Percentiles rank a stretch among this genome's conserved stretches.
These are phyloP conservation scores for Chalara sp. DNA, from an alignment of 2,329 filamentous ascomycete genomes.

Conservation along the genomic window DNA sequence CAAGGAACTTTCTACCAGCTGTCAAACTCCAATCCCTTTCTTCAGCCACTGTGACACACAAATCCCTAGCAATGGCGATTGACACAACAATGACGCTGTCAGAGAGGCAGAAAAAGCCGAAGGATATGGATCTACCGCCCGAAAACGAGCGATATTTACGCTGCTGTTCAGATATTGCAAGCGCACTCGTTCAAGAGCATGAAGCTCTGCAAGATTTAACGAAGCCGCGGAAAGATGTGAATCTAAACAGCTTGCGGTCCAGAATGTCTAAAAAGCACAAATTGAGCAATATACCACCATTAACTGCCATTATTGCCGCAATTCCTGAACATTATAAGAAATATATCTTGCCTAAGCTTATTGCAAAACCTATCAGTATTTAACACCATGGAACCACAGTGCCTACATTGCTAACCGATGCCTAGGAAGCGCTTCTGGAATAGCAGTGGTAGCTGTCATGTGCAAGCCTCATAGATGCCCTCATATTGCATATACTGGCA, in stretches of 20 bases:
- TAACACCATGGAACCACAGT: constrained; percentile 10
- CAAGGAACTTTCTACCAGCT: too few relatives aligned
- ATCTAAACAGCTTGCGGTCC: constrained; percentile 80
- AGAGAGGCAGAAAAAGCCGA: constrained; percentile 49
- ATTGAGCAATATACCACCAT: constrained; percentile 76
- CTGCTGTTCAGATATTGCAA: constrained; percentile 93
- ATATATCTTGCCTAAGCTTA: constrained; percentile 91
- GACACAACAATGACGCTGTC: constrained; percentile 49
- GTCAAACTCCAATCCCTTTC: too few relatives aligned
- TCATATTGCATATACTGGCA: constrained; percentile 96
- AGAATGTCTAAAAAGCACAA: constrained; percentile 91
- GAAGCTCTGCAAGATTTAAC: constrained; percentile 70
- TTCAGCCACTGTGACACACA: too few relatives aligned
- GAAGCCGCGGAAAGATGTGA: constrained; percentile 76
- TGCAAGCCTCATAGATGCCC: constrained; percentile 98
- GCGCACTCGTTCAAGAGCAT: constrained; percentile 88
- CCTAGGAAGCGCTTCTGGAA: constrained; percentile 86
- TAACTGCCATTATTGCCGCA: constrained; percentile 95
- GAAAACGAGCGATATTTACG: constrained; percentile 93
- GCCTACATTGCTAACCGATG: constrained; percentile 2
- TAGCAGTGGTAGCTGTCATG: constrained; percentile 98
- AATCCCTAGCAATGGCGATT: constrained; percentile 45
- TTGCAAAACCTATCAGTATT: constrained; percentile 90
- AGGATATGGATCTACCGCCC: constrained; percentile 69
- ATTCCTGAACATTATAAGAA: constrained; percentile 99